These are phyloP conservation scores for Rhamnella rubrinervis DNA, from an alignment of 331 rosid species.

Conservation along the genomic window DNA sequence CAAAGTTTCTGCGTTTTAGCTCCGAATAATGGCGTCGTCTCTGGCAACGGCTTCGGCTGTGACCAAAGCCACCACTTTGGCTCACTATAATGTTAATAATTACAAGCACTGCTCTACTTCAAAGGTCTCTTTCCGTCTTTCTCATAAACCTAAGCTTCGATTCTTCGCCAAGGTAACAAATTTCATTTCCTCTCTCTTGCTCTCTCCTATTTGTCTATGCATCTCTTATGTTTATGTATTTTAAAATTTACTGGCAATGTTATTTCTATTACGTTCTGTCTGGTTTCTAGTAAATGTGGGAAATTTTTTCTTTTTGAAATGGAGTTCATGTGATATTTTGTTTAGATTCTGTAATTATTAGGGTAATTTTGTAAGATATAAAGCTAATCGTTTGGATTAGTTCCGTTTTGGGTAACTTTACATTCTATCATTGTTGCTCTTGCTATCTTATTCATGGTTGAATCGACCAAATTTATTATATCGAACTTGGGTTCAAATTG, in stretches of 20 bases:
- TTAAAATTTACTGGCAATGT: neutral
- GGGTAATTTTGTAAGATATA: neutral
- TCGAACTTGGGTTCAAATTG: neutral
- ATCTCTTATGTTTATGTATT: neutral
- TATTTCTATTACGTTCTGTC: neutral
- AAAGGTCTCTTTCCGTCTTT: conserved; percentile 41
- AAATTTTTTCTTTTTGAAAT: neutral
- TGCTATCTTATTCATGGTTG: neutral
- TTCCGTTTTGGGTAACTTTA: too few relatives aligned
- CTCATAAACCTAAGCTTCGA: conserved; percentile 47
- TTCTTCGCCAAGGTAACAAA: conserved; percentile 46
- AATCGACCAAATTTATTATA: neutral
- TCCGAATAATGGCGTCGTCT: conserved; percentile 52
- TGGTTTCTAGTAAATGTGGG: conserved; percentile 1
- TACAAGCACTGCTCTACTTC: conserved; percentile 15
- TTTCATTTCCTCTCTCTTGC: neutral
- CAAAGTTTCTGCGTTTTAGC: neutral
- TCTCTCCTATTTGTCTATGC: neutral
- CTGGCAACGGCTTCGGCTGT: conserved; percentile 40
- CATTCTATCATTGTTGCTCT: too few relatives aligned
- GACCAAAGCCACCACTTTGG: conserved; percentile 33
- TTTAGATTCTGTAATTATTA: conserved; percentile 4
- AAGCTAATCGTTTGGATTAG: too few relatives aligned
- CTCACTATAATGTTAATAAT: conserved; percentile 15
- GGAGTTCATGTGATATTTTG: neutral